Base-by-base conservation (phyloP, 139 green algal species). In the Raphidocelis subcapitata region DNA sequence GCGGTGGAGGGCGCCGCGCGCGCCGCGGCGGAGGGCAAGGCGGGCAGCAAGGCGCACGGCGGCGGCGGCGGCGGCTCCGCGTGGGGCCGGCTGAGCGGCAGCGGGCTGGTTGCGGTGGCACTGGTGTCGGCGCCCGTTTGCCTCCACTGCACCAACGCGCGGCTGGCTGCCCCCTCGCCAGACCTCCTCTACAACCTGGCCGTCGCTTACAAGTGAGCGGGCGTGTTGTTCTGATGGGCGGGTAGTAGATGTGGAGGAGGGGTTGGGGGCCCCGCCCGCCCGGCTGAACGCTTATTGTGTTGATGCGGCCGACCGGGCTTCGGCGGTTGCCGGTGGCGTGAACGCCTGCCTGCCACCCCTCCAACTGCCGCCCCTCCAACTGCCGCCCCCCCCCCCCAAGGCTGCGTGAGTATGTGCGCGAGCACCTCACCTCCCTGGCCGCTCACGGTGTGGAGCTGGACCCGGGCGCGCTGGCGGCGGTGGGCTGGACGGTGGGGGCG, bases 181-280 rank as follows among this genome's bases (percentile, higher is more conserved):
- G 57, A 72, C 21, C 87, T 81, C 73, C 33, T 87, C 73, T 92
- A 91, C 80, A 90, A 90, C 79, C 57, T 88, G 44, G 77, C 75
- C 0, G 59, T 92, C 29, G 83, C 83, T 0, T 81, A 73, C 69
- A 83, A 86, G 81, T 79, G 49, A 72, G 79, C 41, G 29, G 12
- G 46, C 37, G 15, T n/a, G 16, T 28, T 26, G 51, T 63, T 41
- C 67, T 67, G 69, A 52, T 31, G 5, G 64, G 36, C 52, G 5
- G 0, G 31, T 26, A 23, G 21, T 29, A 36, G 52, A 56, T 36
- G 33, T 47, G 51, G 28, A n/a, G 46, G 23, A 70, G 64, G 62
- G 28, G 41, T 32, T 5, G 3, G 15, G n/a, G n/a, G n/a, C n/a
- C n/a, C n/a, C n/a, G n/a, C n/a, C n/a, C n/a, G n/a, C n/a, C n/a